Percentiles rank a stretch among this genome's conserved stretches.
Evolutionary conservation across 805 yeast genomes (phyloP).

Genomic region (Lipomyces sp.): DNA sequence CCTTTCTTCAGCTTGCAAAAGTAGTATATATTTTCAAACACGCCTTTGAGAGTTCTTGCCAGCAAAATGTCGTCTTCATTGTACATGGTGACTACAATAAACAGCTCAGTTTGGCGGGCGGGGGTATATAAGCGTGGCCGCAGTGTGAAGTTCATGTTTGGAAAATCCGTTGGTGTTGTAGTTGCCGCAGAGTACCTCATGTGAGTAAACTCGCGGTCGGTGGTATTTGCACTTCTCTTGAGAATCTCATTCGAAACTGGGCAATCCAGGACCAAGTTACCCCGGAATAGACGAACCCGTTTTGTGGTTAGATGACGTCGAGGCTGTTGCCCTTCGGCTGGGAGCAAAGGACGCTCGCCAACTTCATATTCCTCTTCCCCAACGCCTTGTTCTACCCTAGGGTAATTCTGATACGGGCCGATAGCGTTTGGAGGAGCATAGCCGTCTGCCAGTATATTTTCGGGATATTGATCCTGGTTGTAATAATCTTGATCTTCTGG

Average conservation of each 20-base stretch:
- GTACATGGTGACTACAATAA: conserved; percentile 87
- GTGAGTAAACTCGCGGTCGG: conserved; percentile 71
- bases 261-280: conserved; percentile 85
- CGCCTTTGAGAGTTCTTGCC: conserved; percentile 87
- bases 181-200: conserved; percentile 96
- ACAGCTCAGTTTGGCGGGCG: conserved; percentile 81
- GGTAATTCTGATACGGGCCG: conserved; percentile 3
- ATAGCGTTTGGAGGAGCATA: conserved; percentile 12
- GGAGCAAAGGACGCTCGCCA: conserved; percentile 24
- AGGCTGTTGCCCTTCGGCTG: conserved; percentile 43
- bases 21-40: conserved; percentile 82
- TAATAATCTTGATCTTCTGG: conserved; percentile 17
- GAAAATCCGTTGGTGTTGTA: conserved; percentile 80
- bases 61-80: conserved; percentile 83
- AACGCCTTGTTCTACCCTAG: neutral
- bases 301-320: conserved; percentile 47
- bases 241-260: conserved; percentile 78
- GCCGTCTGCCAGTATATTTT: conserved; percentile 12
- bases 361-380: conserved; percentile 9
- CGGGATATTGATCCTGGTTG: conserved; percentile 4
- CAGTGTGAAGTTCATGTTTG: conserved; percentile 66
- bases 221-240: conserved; percentile 47
- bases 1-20: conserved; percentile 66
- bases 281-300: conserved; percentile 63
- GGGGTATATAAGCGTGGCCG: conserved; percentile 79